Percentiles rank a stretch among this genome's conserved stretches.
These are phyloP conservation scores for Plasmodium sp. DNA, from an alignment of 169 alveolate species.

Conservation along the genomic window DNA sequence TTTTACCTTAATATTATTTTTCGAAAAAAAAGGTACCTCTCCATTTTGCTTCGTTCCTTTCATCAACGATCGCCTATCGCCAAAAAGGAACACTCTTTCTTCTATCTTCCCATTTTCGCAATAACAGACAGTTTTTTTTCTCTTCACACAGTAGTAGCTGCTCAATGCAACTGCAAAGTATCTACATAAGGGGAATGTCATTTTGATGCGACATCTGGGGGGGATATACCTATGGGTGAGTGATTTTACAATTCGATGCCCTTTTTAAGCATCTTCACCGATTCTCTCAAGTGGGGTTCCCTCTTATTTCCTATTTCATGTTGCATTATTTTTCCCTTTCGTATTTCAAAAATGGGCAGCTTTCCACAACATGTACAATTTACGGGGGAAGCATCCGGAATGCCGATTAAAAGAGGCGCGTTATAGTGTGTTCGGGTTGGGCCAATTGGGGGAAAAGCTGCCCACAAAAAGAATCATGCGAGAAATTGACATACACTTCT, in stretches of 20 bases:
- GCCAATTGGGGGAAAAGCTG: background rate
- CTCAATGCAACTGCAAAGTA: constrained; percentile 8
- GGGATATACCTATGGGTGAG: background rate
- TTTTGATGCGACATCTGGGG: background rate
- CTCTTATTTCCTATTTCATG: background rate
- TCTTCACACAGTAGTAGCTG: constrained; percentile 13
- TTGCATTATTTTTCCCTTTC: background rate
- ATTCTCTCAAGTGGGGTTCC: background rate
- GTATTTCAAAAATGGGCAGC: background rate
- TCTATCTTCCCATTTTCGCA: constrained; percentile 18
- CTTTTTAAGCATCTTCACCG: background rate
- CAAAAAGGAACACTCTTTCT: constrained; percentile 66
- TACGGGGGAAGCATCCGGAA: background rate
- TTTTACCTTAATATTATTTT: constrained; percentile 52
- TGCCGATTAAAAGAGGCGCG: background rate
- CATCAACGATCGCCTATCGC: constrained; percentile 61
- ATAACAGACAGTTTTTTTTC: constrained; percentile 8
- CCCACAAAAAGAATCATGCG: background rate
- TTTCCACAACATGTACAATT: background rate
- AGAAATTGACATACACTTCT: background rate
- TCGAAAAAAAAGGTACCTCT: constrained; percentile 46
- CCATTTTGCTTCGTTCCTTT: constrained; percentile 57
- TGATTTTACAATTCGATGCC: background rate
- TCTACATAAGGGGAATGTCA: constrained; percentile 9
- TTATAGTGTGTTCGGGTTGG: background rate